Evolutionary conservation across 2,329 filamentous ascomycete species (phyloP).

Genomic region (Cryphonectria nitschkei): DNA sequence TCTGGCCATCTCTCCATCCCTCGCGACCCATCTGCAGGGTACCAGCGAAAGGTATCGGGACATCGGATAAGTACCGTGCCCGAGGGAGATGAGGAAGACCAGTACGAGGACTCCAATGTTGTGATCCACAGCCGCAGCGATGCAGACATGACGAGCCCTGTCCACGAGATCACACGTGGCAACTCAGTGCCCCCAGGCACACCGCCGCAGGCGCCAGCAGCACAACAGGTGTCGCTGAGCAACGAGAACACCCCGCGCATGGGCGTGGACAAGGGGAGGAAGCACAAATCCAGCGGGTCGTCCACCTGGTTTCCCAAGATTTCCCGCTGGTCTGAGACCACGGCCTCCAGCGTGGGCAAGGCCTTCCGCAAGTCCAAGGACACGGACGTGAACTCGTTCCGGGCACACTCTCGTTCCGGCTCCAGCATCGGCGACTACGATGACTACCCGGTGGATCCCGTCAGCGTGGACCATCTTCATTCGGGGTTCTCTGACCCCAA

Average conservation of each 20-base stretch:
- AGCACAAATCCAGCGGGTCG: constrained; percentile 85
- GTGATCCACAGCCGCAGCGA: constrained; percentile 40
- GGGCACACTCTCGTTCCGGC: constrained; percentile 70
- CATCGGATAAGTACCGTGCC: constrained; percentile 89
- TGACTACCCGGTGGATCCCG: constrained; percentile 60
- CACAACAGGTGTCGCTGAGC: constrained; percentile 57
- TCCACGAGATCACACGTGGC: constrained; percentile 55
- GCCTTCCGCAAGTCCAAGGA: constrained; percentile 72
- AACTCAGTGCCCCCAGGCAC: constrained; percentile 60
- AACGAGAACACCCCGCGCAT: constrained; percentile 79
- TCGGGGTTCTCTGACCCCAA: constrained; percentile 59
- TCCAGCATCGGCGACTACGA: constrained; percentile 74
- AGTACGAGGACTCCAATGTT: constrained; percentile 34
- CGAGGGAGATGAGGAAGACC: constrained; percentile 72
- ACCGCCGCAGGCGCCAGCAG: constrained; percentile 56
- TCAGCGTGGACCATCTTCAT: constrained; percentile 64
- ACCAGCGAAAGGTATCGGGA: constrained; percentile 60
- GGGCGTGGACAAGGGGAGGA: constrained; percentile 75
- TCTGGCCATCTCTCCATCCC: constrained; percentile 74
- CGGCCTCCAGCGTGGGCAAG: constrained; percentile 81
- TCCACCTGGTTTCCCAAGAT: constrained; percentile 86
- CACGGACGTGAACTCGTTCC: constrained; percentile 62
- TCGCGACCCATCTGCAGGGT: constrained; percentile 49
- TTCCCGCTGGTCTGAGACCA: constrained; percentile 97
- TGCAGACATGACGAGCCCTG: constrained; percentile 64